Percentiles rank a stretch among this genome's conserved stretches.
phyloP scores from a whole-genome alignment of 129 eudicot genomes.

The Flaveria sonorensis region DNA sequence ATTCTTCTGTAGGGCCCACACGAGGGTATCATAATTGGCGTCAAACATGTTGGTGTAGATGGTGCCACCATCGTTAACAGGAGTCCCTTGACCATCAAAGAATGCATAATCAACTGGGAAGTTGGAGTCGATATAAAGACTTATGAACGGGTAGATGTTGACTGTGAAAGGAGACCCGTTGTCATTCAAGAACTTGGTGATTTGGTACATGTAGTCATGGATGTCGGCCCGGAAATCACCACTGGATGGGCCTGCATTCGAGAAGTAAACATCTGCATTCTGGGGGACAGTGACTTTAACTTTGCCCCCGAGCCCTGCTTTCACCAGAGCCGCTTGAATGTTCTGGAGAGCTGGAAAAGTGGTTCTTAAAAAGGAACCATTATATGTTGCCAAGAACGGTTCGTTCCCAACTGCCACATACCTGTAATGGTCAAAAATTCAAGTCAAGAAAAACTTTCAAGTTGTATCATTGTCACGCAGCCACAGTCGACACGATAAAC shows the following conservation, averaged over 20 bases:
- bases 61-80: conserved; percentile 67
- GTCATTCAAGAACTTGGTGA: conserved; percentile 60
- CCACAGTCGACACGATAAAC: too few relatives aligned
- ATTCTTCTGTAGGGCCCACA: conserved; percentile 74
- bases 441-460: not conserved
- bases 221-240: conserved; percentile 84
- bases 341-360: conserved; percentile 76
- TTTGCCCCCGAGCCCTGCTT: conserved; percentile 63
- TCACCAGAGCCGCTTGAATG: conserved; percentile 74
- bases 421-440: conserved; percentile 34
- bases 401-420: conserved; percentile 96
- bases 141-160: conserved; percentile 91
- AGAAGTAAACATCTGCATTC: conserved; percentile 84
- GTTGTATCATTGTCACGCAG: not conserved
- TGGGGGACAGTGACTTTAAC: conserved; percentile 80
- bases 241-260: conserved; percentile 51
- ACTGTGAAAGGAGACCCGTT: conserved; percentile 80
- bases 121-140: conserved; percentile 72
- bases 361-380: conserved; percentile 62
- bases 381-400: conserved; percentile 67
- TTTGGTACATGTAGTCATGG: conserved; percentile 59
- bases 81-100: conserved; percentile 61
- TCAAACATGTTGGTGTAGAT: conserved; percentile 80
- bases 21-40: conserved; percentile 83
- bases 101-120: conserved; percentile 86